Conservation (phyloP, 1,139 yeast genomes). For the Nadsonia commutata region DNA sequence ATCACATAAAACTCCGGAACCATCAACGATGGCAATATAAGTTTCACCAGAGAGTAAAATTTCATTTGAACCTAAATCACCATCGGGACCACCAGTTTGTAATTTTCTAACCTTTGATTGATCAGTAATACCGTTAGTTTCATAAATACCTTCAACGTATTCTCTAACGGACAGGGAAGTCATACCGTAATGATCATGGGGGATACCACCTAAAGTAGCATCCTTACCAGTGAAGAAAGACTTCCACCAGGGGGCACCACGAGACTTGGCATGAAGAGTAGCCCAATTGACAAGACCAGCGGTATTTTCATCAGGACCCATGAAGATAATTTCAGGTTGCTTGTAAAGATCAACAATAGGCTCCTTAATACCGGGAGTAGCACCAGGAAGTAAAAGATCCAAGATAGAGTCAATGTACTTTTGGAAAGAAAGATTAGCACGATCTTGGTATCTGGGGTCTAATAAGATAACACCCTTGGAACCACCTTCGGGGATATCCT, state of each 20-base stretch:
- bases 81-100: conserved; percentile 99
- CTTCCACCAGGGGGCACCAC: conserved; percentile 99
- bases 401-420: conserved; percentile 86
- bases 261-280: conserved; percentile 78
- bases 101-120: conserved; percentile 56
- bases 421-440: conserved; percentile 75
- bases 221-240: conserved; percentile 95
- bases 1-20: conserved; percentile 89
- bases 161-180: conserved; percentile 90
- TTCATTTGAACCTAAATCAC: conserved; percentile 94
- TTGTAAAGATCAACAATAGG: conserved; percentile 72
- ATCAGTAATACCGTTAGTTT: conserved; percentile 43
- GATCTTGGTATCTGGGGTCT: conserved; percentile 61
- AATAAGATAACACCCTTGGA: conserved; percentile 91
- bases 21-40: conserved; percentile 85
- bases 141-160: conserved; percentile 77
- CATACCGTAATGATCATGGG: conserved; percentile 98
- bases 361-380: conserved; percentile 68
- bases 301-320: conserved; percentile 98
- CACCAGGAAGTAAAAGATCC: conserved; percentile 64
- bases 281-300: conserved; percentile 97
- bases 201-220: conserved; percentile 88
- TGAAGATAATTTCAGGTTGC: conserved; percentile 77
- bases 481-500: conserved; percentile 98
- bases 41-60: conserved; percentile 73